Evolutionary conservation across 78 protist species (phyloP).

Genomic region (Chrysochromulina parva): DNA sequence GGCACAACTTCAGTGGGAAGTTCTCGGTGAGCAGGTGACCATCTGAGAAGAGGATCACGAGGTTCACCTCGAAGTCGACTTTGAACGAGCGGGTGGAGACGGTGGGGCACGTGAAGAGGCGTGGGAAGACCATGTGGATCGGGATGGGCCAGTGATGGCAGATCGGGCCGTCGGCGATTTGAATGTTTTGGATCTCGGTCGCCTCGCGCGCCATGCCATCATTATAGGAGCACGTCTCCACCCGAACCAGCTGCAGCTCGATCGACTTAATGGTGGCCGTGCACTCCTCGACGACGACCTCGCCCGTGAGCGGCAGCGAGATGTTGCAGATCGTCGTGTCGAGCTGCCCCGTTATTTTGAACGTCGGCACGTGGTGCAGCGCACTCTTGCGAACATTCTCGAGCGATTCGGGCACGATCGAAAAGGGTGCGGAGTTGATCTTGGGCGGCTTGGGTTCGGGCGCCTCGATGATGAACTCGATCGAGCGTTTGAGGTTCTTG

Average conservation of each 20-base stretch:
- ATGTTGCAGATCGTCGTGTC: not conserved
- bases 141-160: not conserved
- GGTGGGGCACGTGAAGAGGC: constrained; percentile 27
- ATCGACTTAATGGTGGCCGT: constrained; percentile 5
- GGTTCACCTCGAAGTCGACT: constrained; percentile 18
- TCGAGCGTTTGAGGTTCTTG: not conserved
- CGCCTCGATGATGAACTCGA: not conserved
- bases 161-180: constrained; percentile 16
- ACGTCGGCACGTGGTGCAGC: not conserved
- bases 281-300: constrained; percentile 32
- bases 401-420: constrained; percentile 20
- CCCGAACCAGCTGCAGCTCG: constrained; percentile 38
- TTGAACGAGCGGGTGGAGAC: not conserved
- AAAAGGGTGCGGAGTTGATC: not conserved
- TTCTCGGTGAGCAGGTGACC: not conserved
- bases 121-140: constrained; percentile 29
- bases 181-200: constrained; percentile 36
- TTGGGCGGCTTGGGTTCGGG: not conserved
- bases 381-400: not conserved
- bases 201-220: constrained; percentile 6
- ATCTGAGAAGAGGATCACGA: not conserved
- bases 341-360: not conserved
- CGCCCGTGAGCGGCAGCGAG: constrained; percentile 26
- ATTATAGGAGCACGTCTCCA: constrained; percentile 25
- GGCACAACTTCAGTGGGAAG: not conserved